Percentiles rank a stretch among this genome's conserved stretches.
phyloP scores from a whole-genome alignment of 1,139 yeast species.

The Saccharomyces hybrid region DNA sequence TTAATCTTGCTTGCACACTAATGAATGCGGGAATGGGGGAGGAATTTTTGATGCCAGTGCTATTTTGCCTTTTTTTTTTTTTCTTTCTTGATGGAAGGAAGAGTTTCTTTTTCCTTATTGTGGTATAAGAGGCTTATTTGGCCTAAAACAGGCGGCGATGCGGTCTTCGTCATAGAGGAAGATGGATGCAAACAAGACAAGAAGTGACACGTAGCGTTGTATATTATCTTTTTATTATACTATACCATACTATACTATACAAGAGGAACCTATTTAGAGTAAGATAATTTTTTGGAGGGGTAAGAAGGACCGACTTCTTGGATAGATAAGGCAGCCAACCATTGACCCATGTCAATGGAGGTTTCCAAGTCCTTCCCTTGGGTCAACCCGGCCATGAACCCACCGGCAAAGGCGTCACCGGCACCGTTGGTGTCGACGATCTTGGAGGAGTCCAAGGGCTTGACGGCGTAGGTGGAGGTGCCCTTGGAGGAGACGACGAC shows the following conservation, averaged over 20 bases:
- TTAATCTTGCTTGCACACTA: neutral
- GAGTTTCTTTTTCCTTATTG: neutral
- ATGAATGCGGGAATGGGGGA: neutral
- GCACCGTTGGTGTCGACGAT: conserved; percentile 96
- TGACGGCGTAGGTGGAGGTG: conserved; percentile 54
- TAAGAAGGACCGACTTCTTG: conserved; percentile 92
- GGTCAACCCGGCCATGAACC: conserved; percentile 85
- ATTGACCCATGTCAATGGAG: conserved; percentile 82
- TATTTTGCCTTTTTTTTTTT: neutral
- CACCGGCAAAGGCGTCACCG: conserved; percentile 98
- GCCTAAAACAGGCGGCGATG: neutral
- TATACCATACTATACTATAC: no score
- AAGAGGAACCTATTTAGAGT: conserved; percentile 2
- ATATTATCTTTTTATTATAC: no score
- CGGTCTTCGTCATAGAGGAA: no score
- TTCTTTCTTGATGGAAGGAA: neutral
- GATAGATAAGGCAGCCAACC: conserved; percentile 90
- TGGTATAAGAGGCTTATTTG: neutral
- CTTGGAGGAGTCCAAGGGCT: conserved; percentile 54
- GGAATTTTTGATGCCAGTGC: neutral
- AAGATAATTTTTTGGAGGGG: conserved; percentile 58
- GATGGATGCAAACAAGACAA: neutral
- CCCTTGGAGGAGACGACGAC: conserved; percentile 50
- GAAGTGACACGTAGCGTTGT: neutral
- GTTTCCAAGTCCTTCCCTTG: conserved; percentile 56